Evolutionary conservation across 2,329 filamentous ascomycete species (phyloP).

Genomic region (Monilinia vaccinii-corymbosi): DNA sequence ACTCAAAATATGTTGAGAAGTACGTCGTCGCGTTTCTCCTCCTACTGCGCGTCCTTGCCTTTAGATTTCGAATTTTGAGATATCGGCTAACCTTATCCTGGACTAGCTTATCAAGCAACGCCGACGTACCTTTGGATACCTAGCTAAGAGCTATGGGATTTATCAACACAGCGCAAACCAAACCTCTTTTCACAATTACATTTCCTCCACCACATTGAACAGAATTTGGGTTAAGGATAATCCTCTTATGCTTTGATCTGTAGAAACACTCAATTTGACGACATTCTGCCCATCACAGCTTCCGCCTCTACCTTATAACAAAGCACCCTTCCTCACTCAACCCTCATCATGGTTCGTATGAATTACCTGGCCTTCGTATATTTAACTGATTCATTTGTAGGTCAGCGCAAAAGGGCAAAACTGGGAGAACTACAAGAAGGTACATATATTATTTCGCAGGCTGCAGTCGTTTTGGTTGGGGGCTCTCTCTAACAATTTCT

Average conservation of each 20-base stretch:
- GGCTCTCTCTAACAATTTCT: slow-evolving; percentile 6
- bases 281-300: not conserved
- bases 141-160: slow-evolving; percentile 11
- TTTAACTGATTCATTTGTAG: not conserved
- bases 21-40: slow-evolving; percentile 14
- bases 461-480: no score
- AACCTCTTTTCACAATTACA: slow-evolving; percentile 1
- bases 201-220: not conserved
- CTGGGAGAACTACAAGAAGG: slow-evolving; percentile 99
- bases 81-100: slow-evolving; percentile 6
- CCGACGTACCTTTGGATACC: slow-evolving; percentile 13
- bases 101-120: slow-evolving; percentile 10
- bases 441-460: slow-evolving; percentile 26
- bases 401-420: slow-evolving; percentile 52
- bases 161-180: slow-evolving; percentile 10
- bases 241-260: not conserved
- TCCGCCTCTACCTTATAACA: not conserved
- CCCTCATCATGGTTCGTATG: slow-evolving; percentile 9
- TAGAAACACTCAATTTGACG: not conserved
- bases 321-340: not conserved
- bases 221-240: not conserved
- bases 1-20: slow-evolving; percentile 7
- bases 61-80: slow-evolving; percentile 8
- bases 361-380: not conserved
- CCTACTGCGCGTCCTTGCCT: slow-evolving; percentile 6